Evolutionary conservation across 2,329 filamentous ascomycete species (phyloP), one percentile per base, ranked within the genome.

Genomic region (Pseudogymnoascus pannorum): DNA sequence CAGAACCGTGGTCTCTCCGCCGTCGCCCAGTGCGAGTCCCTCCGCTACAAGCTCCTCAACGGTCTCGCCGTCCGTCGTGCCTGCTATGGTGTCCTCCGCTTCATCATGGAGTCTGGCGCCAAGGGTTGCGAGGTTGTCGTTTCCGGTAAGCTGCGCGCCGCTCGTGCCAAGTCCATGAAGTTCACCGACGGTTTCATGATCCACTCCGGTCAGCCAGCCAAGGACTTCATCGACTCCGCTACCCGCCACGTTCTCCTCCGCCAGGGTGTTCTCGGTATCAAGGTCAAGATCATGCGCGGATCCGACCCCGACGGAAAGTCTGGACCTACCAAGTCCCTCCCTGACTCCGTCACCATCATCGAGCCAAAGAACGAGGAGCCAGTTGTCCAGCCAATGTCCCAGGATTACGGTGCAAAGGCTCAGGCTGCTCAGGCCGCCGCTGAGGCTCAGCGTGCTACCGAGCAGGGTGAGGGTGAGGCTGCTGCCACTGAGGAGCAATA

Each of bases 171-270:
- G 91, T 91, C 86, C 83, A 99, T 99, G 94, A 99, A 99, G 89
- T 99, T 99, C 89, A 99, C 94, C 80, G 92, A 99, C 81, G 94
- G 94, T 78, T 99, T 99, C 91, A 99, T 99, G 94, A 99, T 99
- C 83, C 94, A 99, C 91, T 99, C 94, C 75, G 94, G 94, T 82
- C 94, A 99, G 81, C 94, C 94, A 76, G 94, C 93, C 76, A 93
- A 95, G 83, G 94, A 99, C 83, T 99, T 99, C 85, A 99, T 99
- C 79, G 94, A 99, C 86, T 86, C 82, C 75, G 95, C 95, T 73
- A 97, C 94, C 75, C 94, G 94, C 74, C 94, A 99, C 91, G 94
- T 99, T 74, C 92, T 99, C 71, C 92, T 99, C 80, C 91, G 95
- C 82, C 94, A 99, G 86, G 94, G 94, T 90, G 94, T 99, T 70